Conservation (phyloP, 1,139 yeast species). For the Lodderomyces theae region DNA sequence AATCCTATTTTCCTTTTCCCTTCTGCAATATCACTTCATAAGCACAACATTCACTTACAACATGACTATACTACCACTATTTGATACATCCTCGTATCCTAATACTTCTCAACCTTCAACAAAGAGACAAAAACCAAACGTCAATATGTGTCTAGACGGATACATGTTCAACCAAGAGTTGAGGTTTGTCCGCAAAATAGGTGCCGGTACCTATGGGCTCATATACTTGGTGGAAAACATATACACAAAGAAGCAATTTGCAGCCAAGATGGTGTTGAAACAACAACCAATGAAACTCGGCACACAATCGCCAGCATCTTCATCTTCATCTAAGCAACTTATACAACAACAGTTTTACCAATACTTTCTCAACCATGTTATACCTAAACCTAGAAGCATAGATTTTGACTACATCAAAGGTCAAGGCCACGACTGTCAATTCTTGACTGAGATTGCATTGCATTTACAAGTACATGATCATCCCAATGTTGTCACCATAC, state of each 20-base stretch:
- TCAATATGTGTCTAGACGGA: constrained; percentile 24
- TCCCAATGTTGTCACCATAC: constrained; percentile 73
- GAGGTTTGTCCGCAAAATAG: constrained; percentile 55
- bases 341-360: constrained; percentile 29
- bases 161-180: constrained; percentile 19
- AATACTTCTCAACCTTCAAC: constrained; percentile 4
- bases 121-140: constrained; percentile 8
- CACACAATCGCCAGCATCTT: constrained; percentile 25
- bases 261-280: constrained; percentile 72
- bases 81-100: constrained; percentile 10
- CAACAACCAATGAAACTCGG: constrained; percentile 22
- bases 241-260: constrained; percentile 50
- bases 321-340: constrained; percentile 29
- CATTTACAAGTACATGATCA: constrained; percentile 76
- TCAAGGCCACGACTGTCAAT: constrained; percentile 44
- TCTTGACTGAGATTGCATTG: constrained; percentile 65
- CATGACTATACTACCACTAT: constrained; percentile 17
- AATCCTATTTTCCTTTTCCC: neutral
- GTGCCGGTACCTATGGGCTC: constrained; percentile 87
- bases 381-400: constrained; percentile 24
- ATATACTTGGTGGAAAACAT: constrained; percentile 70
- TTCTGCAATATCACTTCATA: too few species aligned
- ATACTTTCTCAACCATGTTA: constrained; percentile 26
- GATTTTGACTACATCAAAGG: constrained; percentile 43
- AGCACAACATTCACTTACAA: neutral